Evolutionary conservation across 2,329 filamentous ascomycete species (phyloP).

Genomic region (Neonectria ditissima): DNA sequence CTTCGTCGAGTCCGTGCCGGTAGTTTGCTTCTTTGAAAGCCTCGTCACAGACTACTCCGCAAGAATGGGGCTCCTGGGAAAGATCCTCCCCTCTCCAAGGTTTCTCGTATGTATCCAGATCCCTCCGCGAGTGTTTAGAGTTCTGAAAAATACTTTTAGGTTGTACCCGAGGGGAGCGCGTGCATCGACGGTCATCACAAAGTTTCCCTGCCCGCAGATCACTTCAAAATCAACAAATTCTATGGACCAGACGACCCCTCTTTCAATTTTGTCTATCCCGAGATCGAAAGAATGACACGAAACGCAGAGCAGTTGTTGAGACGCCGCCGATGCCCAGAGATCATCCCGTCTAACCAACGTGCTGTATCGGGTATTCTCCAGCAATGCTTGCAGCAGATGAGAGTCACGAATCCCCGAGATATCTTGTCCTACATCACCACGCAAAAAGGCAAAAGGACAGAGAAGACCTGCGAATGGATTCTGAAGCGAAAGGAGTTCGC

Average conservation of each 20-base stretch:
- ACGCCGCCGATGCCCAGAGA: background rate
- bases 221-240: constrained; percentile 1
- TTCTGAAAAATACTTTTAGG: background rate
- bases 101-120: background rate
- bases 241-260: background rate
- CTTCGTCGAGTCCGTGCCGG: background rate
- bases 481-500: background rate
- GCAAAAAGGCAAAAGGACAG: background rate
- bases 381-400: background rate
- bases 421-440: background rate
- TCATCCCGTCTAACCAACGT: background rate
- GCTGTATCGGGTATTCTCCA: background rate
- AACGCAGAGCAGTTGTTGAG: background rate
- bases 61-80: background rate
- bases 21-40: background rate
- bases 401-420: background rate
- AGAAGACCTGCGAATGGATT: background rate
- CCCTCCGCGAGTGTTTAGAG: background rate
- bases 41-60: background rate
- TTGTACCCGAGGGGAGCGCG: background rate
- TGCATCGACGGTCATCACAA: background rate
- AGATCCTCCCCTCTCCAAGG: background rate
- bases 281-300: background rate
- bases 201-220: background rate
- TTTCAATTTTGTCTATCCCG: background rate